phyloP scores from a whole-genome alignment of 2,329 filamentous ascomycete species.

The Trichophyton verrucosum region DNA sequence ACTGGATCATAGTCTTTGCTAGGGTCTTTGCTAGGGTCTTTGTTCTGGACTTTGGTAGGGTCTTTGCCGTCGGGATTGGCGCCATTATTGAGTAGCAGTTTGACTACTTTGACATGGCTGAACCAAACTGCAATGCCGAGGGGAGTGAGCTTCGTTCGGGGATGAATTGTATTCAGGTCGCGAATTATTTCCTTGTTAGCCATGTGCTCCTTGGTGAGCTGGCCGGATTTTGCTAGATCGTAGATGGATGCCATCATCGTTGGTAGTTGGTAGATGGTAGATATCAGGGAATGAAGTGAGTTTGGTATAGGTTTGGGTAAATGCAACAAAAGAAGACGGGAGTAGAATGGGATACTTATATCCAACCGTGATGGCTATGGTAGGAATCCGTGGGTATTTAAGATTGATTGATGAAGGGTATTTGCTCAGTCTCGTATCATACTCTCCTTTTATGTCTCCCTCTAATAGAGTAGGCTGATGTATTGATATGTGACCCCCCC shows the following conservation, averaged over 20 bases:
- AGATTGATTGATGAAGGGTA: neutral
- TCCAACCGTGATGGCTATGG: no score
- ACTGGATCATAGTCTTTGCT: no score
- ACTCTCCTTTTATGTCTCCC: no score
- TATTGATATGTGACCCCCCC: no score
- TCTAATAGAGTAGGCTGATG: no score
- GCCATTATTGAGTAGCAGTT: neutral
- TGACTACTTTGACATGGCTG: neutral
- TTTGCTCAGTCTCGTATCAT: no score
- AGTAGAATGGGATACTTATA: no score
- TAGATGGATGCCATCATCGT: neutral
- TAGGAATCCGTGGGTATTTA: neutral
- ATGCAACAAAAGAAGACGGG: neutral
- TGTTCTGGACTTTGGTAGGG: neutral
- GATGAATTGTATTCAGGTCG: neutral
- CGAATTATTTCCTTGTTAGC: neutral
- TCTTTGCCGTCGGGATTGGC: neutral
- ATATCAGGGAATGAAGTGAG: neutral
- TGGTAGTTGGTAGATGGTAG: neutral
- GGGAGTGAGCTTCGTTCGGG: neutral
- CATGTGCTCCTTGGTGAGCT: neutral
- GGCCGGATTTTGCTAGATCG: neutral
- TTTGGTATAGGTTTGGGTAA: neutral
- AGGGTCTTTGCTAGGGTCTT: no score
- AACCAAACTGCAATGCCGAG: neutral